Conservation (phyloP, 495 filamentous ascomycete species). For the Podospora didyma region DNA sequence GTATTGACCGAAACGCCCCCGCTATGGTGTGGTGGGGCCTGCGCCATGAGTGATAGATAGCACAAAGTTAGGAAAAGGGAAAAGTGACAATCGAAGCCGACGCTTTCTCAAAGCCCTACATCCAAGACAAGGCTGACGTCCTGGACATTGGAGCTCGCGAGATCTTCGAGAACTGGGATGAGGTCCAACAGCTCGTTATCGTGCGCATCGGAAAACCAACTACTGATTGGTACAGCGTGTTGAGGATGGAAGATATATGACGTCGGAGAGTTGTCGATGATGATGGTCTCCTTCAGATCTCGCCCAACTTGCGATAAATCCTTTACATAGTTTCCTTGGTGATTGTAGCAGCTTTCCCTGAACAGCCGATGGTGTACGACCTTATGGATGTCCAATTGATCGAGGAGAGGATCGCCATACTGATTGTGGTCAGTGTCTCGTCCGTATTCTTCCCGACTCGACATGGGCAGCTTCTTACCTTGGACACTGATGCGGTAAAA, state of each 20-base stretch:
- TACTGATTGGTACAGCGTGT: constrained; percentile 98
- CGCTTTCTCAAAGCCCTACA: constrained; percentile 69
- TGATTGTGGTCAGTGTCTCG: constrained; percentile 31
- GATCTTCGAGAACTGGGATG: constrained; percentile 97
- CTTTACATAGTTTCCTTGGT: constrained; percentile 99
- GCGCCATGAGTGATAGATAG: constrained; percentile 4
- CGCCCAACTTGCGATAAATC: constrained; percentile 96
- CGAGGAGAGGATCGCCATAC: constrained; percentile 95
- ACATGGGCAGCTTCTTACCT: constrained; percentile 53
- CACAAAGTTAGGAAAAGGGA: constrained; percentile 15
- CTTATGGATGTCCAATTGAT: constrained; percentile 95
- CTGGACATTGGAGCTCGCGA: constrained; percentile 78
- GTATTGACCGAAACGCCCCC: constrained; percentile 36
- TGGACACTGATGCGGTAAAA: constrained; percentile 97
- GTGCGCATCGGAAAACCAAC: constrained; percentile 99
- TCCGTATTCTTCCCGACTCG: neutral
- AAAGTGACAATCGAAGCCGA: constrained; percentile 23
- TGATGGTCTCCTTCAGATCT: constrained; percentile 95
- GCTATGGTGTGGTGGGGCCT: constrained; percentile 41
- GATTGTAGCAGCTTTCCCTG: constrained; percentile 98
- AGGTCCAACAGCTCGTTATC: constrained; percentile 98
- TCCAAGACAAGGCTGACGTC: constrained; percentile 98
- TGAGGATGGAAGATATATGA: constrained; percentile 99
- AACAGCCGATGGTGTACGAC: constrained; percentile 96
- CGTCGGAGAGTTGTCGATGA: constrained; percentile 99